A percentile compares a stretch with the other conserved stretches of the same genome.
phyloP scores from a whole-genome alignment of 2,329 filamentous ascomycete species.

The Trichoderma endophyticum region DNA sequence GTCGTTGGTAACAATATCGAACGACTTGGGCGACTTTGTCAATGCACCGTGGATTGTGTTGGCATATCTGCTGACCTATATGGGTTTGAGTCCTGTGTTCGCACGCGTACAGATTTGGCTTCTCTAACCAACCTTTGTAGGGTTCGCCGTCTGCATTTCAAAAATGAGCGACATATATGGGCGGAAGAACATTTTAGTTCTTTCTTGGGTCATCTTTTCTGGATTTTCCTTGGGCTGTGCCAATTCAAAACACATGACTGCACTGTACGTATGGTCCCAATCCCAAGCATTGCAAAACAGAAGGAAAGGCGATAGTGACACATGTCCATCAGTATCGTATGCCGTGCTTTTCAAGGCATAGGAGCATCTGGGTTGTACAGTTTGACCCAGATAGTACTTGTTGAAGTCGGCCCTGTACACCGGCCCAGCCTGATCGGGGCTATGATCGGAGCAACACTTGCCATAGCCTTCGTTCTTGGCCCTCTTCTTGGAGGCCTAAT shows the following conservation, averaged over 20 bases:
- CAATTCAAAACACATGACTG: constrained; percentile 47
- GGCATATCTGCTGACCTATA: constrained; percentile 55
- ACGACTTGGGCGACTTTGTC: constrained; percentile 49
- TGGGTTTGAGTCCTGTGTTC: constrained; percentile 38
- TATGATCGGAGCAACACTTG: constrained; percentile 54
- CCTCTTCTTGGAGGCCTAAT: constrained; percentile 57
- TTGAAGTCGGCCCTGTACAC: constrained; percentile 54
- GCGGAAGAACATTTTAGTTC: constrained; percentile 47
- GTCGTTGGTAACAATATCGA: constrained; percentile 54
- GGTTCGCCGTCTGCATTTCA: constrained; percentile 57
- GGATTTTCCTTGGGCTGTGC: constrained; percentile 55
- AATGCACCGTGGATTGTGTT: constrained; percentile 55
- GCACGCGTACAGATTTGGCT: constrained; percentile 10
- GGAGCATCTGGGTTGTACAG: constrained; percentile 62
- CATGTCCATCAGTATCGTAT: constrained; percentile 48
- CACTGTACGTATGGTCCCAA: constrained; percentile 42
- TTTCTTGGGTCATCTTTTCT: constrained; percentile 54
- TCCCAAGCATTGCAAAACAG: neutral
- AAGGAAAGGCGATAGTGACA: neutral
- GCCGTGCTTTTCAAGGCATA: constrained; percentile 57
- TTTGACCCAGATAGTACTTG: constrained; percentile 54
- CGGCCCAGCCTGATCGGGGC: constrained; percentile 53
- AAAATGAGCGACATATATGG: constrained; percentile 59
- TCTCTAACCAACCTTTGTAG: constrained; percentile 28
- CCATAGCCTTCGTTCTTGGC: constrained; percentile 56